phyloP scores from a whole-genome alignment of 306 rosid genomes.

The Vigna trinervia region DNA sequence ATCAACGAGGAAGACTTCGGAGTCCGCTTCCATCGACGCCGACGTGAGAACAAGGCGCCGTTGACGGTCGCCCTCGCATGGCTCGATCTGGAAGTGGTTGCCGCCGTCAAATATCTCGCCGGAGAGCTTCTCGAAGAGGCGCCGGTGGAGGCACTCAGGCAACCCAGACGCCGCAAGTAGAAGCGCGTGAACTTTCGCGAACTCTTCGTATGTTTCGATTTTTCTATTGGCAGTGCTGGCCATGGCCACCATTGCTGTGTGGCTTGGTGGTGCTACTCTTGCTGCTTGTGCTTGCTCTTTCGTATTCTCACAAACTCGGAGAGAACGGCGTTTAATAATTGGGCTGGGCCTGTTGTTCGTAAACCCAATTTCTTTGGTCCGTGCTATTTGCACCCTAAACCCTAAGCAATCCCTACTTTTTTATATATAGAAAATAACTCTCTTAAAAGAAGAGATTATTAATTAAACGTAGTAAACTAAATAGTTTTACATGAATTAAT shows the following conservation, averaged over 20 bases:
- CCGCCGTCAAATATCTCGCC: conserved; percentile 87
- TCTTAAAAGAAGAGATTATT: too few species aligned
- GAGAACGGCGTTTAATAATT: background rate
- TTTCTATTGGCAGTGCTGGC: conserved; percentile 41
- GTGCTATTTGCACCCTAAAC: too few species aligned
- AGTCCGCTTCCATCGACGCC: conserved; percentile 59
- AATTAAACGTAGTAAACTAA: too few species aligned
- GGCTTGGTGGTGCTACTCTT: background rate
- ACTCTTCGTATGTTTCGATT: conserved; percentile 74
- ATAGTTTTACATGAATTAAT: too few species aligned
- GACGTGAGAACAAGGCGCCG: conserved; percentile 73
- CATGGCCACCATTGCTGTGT: conserved; percentile 47
- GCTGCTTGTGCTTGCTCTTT: background rate
- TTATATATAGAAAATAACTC: too few species aligned
- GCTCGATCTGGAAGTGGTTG: conserved; percentile 73
- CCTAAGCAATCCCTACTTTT: too few species aligned
- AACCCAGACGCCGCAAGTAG: conserved; percentile 77
- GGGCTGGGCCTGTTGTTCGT: background rate
- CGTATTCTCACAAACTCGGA: background rate
- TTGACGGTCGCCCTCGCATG: conserved; percentile 61
- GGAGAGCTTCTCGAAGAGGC: conserved; percentile 74
- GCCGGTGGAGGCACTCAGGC: conserved; percentile 62
- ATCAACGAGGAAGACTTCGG: conserved; percentile 83
- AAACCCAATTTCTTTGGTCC: too few species aligned
- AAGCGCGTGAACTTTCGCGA: conserved; percentile 71